Evolutionary conservation across 345 rosid species (phyloP), one percentile per base, ranked within the genome.

Genomic region (Arabis alpina): DNA sequence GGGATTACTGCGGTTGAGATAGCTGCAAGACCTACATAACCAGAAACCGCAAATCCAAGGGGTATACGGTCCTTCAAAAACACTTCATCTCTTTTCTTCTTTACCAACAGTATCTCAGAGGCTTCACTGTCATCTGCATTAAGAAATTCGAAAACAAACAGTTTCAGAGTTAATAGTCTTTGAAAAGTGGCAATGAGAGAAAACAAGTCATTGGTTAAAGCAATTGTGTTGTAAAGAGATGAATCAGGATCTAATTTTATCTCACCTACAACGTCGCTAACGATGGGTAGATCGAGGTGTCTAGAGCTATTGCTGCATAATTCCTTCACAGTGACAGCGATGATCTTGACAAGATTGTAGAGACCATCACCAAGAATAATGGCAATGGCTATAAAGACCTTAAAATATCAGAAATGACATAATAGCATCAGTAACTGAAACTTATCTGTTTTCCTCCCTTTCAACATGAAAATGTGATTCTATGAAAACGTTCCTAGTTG

Each of bases 341-440:
- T 82, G 68, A 88, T 88, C 90, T 90, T 90, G 71, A 93, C 64
- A 72, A 93, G 79, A 80, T 93, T 93, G 78, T 90, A 93, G 48
- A 93, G 88, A 56, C 98, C 97, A 37, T 92, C 95, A 48, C 98
- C 98, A 48, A 93, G 98, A 68, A 93, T 87, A 54, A 93, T 86
- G 5, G 97, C 71, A 73, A 87, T 90, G 59, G 98, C 85, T 52
- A 93, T 87, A 79, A 90, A 90, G 61, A 93, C 98, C 98, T 92
- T 75, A 6, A 15, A n/a, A 47, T 16, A 80, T 61, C 64, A 66
- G 63, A 4, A 60, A 44, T 14, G 49, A 42, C 63, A 66, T n/a
- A 25, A 53, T 45, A 43, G 41, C 3, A 39, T 65, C 57, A 73
- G 48, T 50, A 6, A 36, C 37, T 41, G 27, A 65, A 55, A 48